Evolutionary conservation across 345 rosid species (phyloP).

Genomic region (Acer yangbiense): DNA sequence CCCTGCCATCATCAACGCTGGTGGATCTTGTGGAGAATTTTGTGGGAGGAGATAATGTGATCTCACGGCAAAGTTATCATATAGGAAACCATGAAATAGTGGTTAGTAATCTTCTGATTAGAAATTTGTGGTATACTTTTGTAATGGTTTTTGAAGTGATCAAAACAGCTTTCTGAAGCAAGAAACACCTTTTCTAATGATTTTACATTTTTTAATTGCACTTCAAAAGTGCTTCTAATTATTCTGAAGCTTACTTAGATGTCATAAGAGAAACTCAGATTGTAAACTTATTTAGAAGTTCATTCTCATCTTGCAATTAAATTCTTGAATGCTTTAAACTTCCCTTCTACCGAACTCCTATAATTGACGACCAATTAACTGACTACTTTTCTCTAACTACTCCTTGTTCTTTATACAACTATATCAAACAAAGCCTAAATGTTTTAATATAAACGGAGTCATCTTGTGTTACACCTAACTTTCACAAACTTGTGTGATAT

Average conservation of each 20-base stretch:
- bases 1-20: conserved; percentile 34
- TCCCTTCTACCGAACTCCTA: not conserved
- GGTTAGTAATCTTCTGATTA: conserved; percentile 38
- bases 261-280: not conserved
- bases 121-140: conserved; percentile 5
- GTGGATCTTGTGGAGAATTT: conserved; percentile 47
- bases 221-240: not conserved
- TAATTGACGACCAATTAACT: not conserved
- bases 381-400: not conserved
- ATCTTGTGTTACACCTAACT: not conserved
- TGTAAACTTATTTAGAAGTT: not conserved
- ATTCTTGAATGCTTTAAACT: not conserved
- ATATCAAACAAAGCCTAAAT: not conserved
- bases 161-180: not conserved
- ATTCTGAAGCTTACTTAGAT: not conserved
- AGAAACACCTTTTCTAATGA: not conserved
- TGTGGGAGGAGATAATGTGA: conserved; percentile 44
- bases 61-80: conserved; percentile 41
- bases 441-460: not conserved
- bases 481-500: not conserved
- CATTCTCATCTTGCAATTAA: not conserved
- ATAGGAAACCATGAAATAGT: conserved; percentile 43
- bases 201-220: not conserved
- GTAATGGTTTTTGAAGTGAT: not conserved
- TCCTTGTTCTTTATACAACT: not conserved